Conservation (phyloP, 108 stramenopile species). For the Cyclotella cryptica region DNA sequence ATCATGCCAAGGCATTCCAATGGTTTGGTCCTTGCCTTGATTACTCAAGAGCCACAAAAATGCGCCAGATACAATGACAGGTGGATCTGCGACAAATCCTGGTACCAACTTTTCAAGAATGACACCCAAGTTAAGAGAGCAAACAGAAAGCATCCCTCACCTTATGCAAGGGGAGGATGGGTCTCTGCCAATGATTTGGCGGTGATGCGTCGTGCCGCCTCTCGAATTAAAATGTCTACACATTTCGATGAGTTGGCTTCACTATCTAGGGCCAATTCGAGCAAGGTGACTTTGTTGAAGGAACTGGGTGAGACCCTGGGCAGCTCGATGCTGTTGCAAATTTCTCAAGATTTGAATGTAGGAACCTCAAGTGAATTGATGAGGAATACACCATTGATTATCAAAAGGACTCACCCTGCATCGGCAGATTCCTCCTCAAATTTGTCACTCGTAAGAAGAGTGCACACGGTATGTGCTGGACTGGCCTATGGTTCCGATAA, state of each 20-base stretch:
- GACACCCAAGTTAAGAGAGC: too few relatives aligned
- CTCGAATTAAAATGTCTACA: neutral
- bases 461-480: neutral
- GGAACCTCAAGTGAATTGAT: neutral
- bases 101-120: too few relatives aligned
- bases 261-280: neutral
- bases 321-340: neutral
- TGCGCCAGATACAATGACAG: too few relatives aligned
- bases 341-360: neutral
- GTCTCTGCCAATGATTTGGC: constrained; percentile 11
- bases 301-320: neutral
- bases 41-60: too few relatives aligned
- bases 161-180: too few relatives aligned
- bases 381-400: neutral
- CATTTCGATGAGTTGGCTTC: too few relatives aligned
- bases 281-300: neutral
- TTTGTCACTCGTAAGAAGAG: neutral
- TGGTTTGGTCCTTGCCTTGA: too few relatives aligned
- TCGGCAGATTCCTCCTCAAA: neutral
- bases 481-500: constrained; percentile 6
- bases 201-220: neutral
- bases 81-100: too few relatives aligned
- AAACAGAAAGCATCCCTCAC: too few relatives aligned
- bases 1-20: too few relatives aligned
- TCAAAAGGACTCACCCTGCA: neutral